Evolutionary conservation across 805 yeast genomes (phyloP), one percentile per base, ranked within the genome.

Genomic region (Candida wancherniae): DNA sequence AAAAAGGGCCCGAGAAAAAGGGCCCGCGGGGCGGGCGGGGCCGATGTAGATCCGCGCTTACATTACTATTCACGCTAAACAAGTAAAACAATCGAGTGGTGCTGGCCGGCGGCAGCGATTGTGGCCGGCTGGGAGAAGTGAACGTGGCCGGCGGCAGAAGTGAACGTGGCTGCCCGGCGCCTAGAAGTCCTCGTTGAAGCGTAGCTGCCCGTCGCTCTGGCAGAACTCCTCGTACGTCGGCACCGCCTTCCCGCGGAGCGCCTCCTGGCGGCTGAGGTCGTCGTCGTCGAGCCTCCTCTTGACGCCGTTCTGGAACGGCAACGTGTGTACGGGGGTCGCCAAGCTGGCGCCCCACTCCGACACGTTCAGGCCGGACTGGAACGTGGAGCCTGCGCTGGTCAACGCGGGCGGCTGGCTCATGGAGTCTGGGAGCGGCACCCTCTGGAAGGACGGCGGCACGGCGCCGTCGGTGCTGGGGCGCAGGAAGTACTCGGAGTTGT

Each of bases 131-230:
- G n/a, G n/a, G n/a, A n/a, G n/a, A n/a, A n/a, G n/a, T n/a, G n/a
- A n/a, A n/a, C n/a, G n/a, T n/a, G n/a, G n/a, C n/a, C n/a, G n/a
- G n/a, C n/a, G n/a, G n/a, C n/a, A n/a, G n/a, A n/a, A n/a, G n/a
- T n/a, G n/a, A n/a, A n/a, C n/a, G n/a, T n/a, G n/a, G n/a, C n/a
- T n/a, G n/a, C n/a, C n/a, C n/a, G n/a, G n/a, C n/a, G n/a, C 8
- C 48, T 49, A 73, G 40, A 73, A 73, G 22, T 71, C 75, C 38
- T 72, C 78, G 40, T 68, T 50, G 39, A 73, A 70, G 25, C 51
- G 53, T 24, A 73, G 53, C 9, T 61, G 57, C 10, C 77, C 77
- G 40, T 71, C 68, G 28, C 53, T 54, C n/a, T 44, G 42, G 24
- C 53, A 45, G 37, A 53, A 65, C 26, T 42, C 42, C 25, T 42